Percentiles rank a stretch among this genome's conserved stretches.
Conservation (phyloP, 805 yeast genomes). For the Starmera pachycereana region DNA sequence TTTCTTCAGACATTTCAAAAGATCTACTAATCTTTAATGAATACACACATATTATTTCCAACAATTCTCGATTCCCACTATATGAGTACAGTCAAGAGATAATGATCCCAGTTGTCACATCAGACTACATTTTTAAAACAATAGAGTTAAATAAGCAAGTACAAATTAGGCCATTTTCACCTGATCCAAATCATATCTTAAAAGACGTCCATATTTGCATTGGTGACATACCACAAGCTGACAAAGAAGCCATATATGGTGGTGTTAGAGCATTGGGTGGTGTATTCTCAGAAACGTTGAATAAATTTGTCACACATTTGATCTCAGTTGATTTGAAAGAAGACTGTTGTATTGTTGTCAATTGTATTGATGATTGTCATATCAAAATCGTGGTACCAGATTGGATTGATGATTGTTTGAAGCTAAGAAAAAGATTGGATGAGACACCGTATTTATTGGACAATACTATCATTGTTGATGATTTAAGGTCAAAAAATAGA, state of each 20-base stretch:
- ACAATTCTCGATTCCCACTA: constrained; percentile 39
- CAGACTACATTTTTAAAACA: constrained; percentile 50
- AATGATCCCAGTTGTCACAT: constrained; percentile 57
- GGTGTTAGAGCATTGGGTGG: constrained; percentile 74
- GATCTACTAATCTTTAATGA: constrained; percentile 7
- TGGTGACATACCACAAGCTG: constrained; percentile 46
- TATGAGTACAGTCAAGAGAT: constrained; percentile 34
- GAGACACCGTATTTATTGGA: constrained; percentile 41
- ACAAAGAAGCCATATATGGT: constrained; percentile 55
- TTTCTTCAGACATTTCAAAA: constrained; percentile 10
- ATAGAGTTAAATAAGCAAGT: constrained; percentile 28
- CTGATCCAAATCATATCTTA: constrained; percentile 59
- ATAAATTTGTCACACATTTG: constrained; percentile 71
- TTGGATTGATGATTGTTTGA: constrained; percentile 71
- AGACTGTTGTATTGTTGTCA: constrained; percentile 45
- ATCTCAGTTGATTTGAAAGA: constrained; percentile 49
- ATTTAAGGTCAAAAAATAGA: constrained; percentile 4
- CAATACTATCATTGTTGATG: constrained; percentile 16
- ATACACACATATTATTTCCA: constrained; percentile 38
- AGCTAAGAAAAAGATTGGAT: constrained; percentile 35
- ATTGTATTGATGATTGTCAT: constrained; percentile 25
- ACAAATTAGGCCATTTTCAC: constrained; percentile 53
- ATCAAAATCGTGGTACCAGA: constrained; percentile 62
- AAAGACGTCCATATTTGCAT: constrained; percentile 52
- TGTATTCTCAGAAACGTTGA: constrained; percentile 45